A percentile compares a stretch with the other conserved stretches of the same genome.
These are phyloP conservation scores for Coemansia sp. DNA, from an alignment of 192 early-diverging fungal genomes.

Conservation along the genomic window DNA sequence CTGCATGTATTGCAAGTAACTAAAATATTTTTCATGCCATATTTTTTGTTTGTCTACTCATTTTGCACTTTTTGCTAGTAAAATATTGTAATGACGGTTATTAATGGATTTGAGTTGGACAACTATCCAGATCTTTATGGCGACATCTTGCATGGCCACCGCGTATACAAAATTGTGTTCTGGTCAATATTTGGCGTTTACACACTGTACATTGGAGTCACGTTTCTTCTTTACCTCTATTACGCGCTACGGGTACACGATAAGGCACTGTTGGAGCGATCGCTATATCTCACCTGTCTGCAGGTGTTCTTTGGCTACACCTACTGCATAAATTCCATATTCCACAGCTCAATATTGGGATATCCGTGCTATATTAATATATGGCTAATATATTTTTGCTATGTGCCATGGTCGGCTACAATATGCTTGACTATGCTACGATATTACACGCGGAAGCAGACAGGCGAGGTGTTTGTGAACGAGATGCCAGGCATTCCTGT, in stretches of 20 bases:
- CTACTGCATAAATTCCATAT: conserved; percentile 18
- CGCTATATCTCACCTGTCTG: conserved; percentile 13
- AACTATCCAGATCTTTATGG: conserved; percentile 2
- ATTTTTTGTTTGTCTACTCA: too few species aligned
- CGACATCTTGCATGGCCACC: background rate
- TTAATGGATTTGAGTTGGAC: background rate
- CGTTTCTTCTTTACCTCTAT: conserved; percentile 19
- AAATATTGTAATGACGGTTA: too few species aligned
- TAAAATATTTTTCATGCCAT: too few species aligned
- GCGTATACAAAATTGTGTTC: conserved; percentile 17
- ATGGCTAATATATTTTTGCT: conserved; percentile 18
- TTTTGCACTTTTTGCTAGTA: too few species aligned
- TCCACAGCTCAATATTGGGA: conserved; percentile 4
- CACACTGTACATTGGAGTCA: conserved; percentile 1
- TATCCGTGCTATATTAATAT: conserved; percentile 36
- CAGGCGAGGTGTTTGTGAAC: background rate
- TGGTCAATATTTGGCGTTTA: conserved; percentile 18
- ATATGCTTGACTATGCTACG: conserved; percentile 20
- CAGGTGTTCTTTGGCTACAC: conserved; percentile 16
- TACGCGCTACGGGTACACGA: conserved; percentile 8
- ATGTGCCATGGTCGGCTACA: conserved; percentile 9
- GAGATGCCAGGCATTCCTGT: background rate
- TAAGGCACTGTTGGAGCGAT: conserved; percentile 21
- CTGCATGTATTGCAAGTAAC: too few species aligned
- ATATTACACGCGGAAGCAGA: conserved; percentile 12